These are phyloP conservation scores for Trichoderma virens DNA, from an alignment of 495 filamentous ascomycete genomes.

Conservation along the genomic window DNA sequence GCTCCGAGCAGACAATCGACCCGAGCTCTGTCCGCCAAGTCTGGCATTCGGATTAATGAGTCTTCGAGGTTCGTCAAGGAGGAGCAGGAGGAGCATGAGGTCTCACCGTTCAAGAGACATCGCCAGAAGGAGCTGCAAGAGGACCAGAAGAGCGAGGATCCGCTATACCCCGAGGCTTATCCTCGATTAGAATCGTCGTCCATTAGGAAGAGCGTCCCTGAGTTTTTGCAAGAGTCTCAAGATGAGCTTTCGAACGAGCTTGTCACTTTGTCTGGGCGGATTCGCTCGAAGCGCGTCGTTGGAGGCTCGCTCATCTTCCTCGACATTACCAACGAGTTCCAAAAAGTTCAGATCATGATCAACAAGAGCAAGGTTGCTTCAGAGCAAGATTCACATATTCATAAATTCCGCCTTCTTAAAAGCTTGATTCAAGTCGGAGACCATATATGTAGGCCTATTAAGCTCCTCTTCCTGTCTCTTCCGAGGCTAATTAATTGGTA, in stretches of 20 bases:
- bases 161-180: slow-evolving; percentile 6
- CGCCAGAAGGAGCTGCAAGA: slow-evolving; percentile 1
- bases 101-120: slow-evolving; percentile 9
- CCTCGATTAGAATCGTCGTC: slow-evolving; percentile 12
- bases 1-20: background rate
- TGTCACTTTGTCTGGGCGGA: slow-evolving; percentile 39
- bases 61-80: background rate
- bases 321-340: slow-evolving; percentile 63
- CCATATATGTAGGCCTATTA: slow-evolving; percentile 57
- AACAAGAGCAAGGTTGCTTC: slow-evolving; percentile 45
- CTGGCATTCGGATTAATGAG: background rate
- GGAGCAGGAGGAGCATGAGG: slow-evolving; percentile 3
- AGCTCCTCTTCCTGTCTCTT: slow-evolving; percentile 11
- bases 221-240: slow-evolving; percentile 24
- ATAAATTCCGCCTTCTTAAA: slow-evolving; percentile 49
- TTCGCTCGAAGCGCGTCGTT: slow-evolving; percentile 35
- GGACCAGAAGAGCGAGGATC: slow-evolving; percentile 3
- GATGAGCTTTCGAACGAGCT: slow-evolving; percentile 26
- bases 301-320: slow-evolving; percentile 74
- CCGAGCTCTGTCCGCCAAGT: background rate
- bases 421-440: slow-evolving; percentile 62
- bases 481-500: slow-evolving; percentile 21
- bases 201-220: slow-evolving; percentile 29
- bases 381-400: slow-evolving; percentile 19
- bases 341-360: slow-evolving; percentile 64